Base-by-base conservation (phyloP, 2,329 filamentous ascomycete species). In the Phaeosphaeria sp. region DNA sequence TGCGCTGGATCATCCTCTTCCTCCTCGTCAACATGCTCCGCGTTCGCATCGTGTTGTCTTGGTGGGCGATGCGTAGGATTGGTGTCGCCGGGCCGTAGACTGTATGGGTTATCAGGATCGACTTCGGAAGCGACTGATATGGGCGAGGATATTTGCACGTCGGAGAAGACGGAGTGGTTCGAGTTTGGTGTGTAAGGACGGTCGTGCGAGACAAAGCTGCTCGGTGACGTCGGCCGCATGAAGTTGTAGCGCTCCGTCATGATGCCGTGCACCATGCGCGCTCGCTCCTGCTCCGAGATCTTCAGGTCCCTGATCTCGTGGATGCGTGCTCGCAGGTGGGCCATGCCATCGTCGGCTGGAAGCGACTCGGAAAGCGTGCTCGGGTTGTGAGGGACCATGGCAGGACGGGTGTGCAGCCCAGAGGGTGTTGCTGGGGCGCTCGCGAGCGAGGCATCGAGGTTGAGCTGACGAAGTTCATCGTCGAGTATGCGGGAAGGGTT, bases 341-440 rank as follows among this genome's bases (percentile, higher is more conserved):
- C 75, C 81, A 84, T 83, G 61, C 82, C 81, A 68, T 84, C 82
- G 65, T 83, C 80, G 55, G 78, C 81, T 6, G 82, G 82, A 61
- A 84, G 70, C 52, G 69, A 74, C 58, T 68, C 72, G 20, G 74
- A 72, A 71, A 74, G 73, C 54, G 55, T 56, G 42, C 61, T 54
- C 22, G 61, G 71, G 73, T 76, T 56, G 53, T 70, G 68, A 56
- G 49, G 49, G 40, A 44, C 36, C 30, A 51, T 43, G 48, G 44
- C 57, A 25, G 55, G 46, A 9, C 53, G 43, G 17, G 62, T 52
- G 53, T 48, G 51, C 25, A 56, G 64, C 44, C 55, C 52, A 36
- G 64, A 59, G 11, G 64, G 49, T 25, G 60, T 66, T 33, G 68
- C 64, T 24, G 67, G 69, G 25, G 71, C 69, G 21, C 63, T 65